These are phyloP conservation scores for Mycena metata DNA, from an alignment of 768 basidiomycete genomes.

Conservation along the genomic window DNA sequence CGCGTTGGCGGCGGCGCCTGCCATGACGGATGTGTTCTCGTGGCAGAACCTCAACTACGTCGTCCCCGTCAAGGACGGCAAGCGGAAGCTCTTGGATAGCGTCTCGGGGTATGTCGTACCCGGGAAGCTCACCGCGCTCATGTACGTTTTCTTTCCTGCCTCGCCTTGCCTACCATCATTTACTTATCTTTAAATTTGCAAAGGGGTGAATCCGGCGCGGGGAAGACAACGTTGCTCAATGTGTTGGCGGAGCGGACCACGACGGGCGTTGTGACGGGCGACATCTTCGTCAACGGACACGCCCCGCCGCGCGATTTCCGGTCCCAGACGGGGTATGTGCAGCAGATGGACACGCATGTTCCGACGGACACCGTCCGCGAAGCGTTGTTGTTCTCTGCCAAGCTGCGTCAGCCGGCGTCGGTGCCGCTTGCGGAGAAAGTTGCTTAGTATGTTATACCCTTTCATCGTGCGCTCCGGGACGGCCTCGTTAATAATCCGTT, in stretches of 20 bases:
- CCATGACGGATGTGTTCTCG: conserved; percentile 77
- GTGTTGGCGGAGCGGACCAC: conserved; percentile 65
- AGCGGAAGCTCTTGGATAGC: conserved; percentile 71
- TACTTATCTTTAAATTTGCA: background rate
- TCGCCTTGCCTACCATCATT: background rate
- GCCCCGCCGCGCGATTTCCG: conserved; percentile 68
- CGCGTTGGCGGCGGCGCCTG: conserved; percentile 48
- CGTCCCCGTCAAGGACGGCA: conserved; percentile 65
- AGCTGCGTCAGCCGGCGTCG: conserved; percentile 77
- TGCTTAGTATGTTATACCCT: conserved; percentile 66
- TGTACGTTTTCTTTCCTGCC: conserved; percentile 63
- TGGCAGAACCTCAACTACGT: conserved; percentile 82
- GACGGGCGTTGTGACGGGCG: conserved; percentile 64
- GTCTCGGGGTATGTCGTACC: conserved; percentile 87
- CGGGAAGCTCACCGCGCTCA: conserved; percentile 83
- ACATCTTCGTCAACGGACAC: conserved; percentile 69
- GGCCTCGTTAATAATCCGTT: conserved; percentile 42
- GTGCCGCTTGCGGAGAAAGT: conserved; percentile 71
- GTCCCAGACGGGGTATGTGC: conserved; percentile 86
- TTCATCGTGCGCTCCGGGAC: background rate
- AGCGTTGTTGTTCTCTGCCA: conserved; percentile 84
- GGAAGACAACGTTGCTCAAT: conserved; percentile 70
- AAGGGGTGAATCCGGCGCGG: conserved; percentile 26
- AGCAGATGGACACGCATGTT: conserved; percentile 88
- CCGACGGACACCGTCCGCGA: conserved; percentile 84